A percentile compares a stretch with the other conserved stretches of the same genome.
Conservation (phyloP, 192 early-diverging fungal genomes). For the Rhizophagus sp. region DNA sequence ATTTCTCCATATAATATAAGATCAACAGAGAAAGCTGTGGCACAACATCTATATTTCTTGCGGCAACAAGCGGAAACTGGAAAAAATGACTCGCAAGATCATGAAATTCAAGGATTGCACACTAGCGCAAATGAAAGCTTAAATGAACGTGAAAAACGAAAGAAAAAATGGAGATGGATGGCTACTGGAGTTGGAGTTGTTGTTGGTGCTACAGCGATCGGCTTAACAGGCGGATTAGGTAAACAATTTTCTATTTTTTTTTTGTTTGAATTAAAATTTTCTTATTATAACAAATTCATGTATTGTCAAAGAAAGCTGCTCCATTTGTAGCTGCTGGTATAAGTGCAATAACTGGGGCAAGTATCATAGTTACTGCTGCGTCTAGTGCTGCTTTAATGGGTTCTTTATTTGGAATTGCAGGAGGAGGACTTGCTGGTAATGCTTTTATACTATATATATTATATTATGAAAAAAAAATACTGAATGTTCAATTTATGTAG, state of each 20-base stretch:
- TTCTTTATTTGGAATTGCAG: slow-evolving; percentile 54
- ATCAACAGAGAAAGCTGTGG: slow-evolving; percentile 46
- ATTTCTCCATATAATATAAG: slow-evolving; percentile 34
- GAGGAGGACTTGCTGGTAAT: slow-evolving; percentile 55
- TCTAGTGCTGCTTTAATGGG: slow-evolving; percentile 54
- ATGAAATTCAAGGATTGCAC: slow-evolving; percentile 34
- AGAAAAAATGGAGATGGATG: slow-evolving; percentile 50
- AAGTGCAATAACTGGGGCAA: slow-evolving; percentile 45
- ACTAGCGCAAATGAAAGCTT: slow-evolving; percentile 13
- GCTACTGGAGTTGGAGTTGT: slow-evolving; percentile 54
- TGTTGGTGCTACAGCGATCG: slow-evolving; percentile 60
- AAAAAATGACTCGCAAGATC: slow-evolving; percentile 27
- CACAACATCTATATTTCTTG: slow-evolving; percentile 57
- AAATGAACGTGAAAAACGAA: slow-evolving; percentile 42
- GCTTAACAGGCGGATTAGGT: slow-evolving; percentile 46
- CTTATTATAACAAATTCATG: neutral
- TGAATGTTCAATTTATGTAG: slow-evolving; percentile 10
- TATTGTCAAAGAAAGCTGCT: slow-evolving; percentile 49
- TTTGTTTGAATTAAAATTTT: neutral
- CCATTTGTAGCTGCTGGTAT: slow-evolving; percentile 55
- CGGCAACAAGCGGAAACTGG: slow-evolving; percentile 39
- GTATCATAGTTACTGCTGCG: slow-evolving; percentile 54
- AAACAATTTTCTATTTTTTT: neutral
- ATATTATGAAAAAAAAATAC: neutral
- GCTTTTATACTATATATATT: neutral